phyloP scores from a whole-genome alignment of 257 asterid genomes.

The Voacanga thouarsii region DNA sequence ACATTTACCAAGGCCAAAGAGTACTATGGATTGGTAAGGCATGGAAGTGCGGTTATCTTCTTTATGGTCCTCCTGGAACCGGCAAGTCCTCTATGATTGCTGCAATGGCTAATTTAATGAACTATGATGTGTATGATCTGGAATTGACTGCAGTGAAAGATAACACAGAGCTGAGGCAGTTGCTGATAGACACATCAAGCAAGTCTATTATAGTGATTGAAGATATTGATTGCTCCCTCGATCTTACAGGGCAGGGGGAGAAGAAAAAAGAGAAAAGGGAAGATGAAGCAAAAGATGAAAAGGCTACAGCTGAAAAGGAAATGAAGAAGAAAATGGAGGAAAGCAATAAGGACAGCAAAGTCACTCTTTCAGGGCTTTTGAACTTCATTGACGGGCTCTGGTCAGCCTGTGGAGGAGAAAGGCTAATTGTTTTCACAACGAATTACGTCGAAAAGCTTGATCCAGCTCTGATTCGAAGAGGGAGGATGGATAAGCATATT shows the following conservation, averaged over 20 bases:
- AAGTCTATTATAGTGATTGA: constrained; percentile 10
- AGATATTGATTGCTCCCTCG: constrained; percentile 11
- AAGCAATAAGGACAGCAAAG: too few relatives aligned
- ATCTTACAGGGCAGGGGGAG: too few relatives aligned
- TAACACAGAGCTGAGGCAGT: neutral
- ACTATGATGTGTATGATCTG: constrained; percentile 10
- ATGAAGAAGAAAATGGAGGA: too few relatives aligned
- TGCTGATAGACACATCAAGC: constrained; percentile 6
- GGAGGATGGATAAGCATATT: too few relatives aligned
- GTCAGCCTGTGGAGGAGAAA: too few relatives aligned
- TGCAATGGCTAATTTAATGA: constrained; percentile 3
- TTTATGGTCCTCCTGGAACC: constrained; percentile 11
- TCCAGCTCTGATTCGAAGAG: too few relatives aligned
- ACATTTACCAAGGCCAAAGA: too few relatives aligned
- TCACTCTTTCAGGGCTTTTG: too few relatives aligned
- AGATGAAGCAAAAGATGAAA: neutral
- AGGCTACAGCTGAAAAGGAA: neutral
- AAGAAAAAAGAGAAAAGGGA: neutral
- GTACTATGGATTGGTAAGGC: too few relatives aligned
- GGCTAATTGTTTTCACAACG: too few relatives aligned
- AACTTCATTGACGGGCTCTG: too few relatives aligned
- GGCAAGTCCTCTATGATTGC: constrained; percentile 9
- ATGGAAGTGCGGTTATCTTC: constrained; percentile 8
- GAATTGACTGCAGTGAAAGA: constrained; percentile 10
- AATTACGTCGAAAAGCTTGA: too few relatives aligned